Evolutionary conservation across 768 basidiomycete genomes (phyloP).

Genomic region (Auricularia auricula-judae): DNA sequence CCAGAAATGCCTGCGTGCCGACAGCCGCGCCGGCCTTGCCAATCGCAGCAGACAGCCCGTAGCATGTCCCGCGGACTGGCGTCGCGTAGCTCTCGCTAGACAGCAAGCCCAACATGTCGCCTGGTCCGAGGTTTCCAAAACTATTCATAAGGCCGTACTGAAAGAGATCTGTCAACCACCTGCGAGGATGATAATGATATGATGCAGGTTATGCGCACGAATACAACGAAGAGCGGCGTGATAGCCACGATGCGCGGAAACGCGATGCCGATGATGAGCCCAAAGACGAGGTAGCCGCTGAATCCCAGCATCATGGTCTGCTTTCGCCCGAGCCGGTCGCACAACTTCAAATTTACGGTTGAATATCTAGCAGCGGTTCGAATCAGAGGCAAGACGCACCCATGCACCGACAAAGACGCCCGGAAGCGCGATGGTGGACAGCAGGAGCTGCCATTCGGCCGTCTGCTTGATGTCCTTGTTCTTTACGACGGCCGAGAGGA

Average conservation of each 20-base stretch:
- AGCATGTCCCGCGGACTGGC: conserved; percentile 57
- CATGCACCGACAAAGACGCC: conserved; percentile 42
- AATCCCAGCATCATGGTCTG: conserved; percentile 56
- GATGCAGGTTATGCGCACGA: conserved; percentile 29
- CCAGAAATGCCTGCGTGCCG: conserved; percentile 53
- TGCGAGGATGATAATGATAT: conserved; percentile 2
- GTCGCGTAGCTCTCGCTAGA: conserved; percentile 62
- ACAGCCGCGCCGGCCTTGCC: conserved; percentile 66
- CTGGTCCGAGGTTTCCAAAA: conserved; percentile 62
- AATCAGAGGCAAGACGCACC: conserved; percentile 21
- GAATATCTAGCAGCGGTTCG: not conserved
- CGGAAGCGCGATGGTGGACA: conserved; percentile 50
- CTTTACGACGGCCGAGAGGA: conserved; percentile 56
- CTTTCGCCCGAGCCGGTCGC: not conserved
- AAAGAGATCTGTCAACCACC: not conserved
- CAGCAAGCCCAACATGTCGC: conserved; percentile 58
- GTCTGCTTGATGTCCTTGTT: conserved; percentile 42
- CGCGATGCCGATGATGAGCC: conserved; percentile 45
- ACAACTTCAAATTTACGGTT: not conserved
- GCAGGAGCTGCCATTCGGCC: conserved; percentile 61
- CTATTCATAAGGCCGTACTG: conserved; percentile 61
- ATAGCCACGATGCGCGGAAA: conserved; percentile 55
- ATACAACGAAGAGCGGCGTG: conserved; percentile 54
- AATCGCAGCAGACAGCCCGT: conserved; percentile 55
- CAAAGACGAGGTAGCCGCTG: conserved; percentile 55